Percentiles rank a stretch among this genome's conserved stretches.
Conservation (phyloP, 768 basidiomycete genomes). For the Tephrocybe sp. region DNA sequence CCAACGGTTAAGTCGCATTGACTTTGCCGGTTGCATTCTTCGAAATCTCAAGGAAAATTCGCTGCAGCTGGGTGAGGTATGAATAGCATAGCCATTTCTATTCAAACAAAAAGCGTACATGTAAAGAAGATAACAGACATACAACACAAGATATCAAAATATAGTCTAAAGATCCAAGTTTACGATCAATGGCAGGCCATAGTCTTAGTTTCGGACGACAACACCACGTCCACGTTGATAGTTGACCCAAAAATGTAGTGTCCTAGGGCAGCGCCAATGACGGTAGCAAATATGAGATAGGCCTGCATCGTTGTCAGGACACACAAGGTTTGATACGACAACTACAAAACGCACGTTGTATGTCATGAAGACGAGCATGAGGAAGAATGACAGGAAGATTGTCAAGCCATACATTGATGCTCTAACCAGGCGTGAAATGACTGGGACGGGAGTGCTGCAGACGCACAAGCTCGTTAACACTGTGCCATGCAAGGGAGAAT, state of each 20-base stretch:
- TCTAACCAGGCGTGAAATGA: constrained; percentile 51
- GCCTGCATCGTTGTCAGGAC: constrained; percentile 45
- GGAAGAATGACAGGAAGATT: constrained; percentile 82
- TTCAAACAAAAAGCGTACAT: neutral
- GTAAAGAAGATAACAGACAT: neutral
- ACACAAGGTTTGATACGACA: neutral
- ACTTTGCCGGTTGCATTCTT: no score
- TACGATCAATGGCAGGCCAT: neutral
- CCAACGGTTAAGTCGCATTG: no score
- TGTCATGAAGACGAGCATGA: constrained; percentile 97
- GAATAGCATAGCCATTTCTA: neutral
- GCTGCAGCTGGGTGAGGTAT: no score
- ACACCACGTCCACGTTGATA: constrained; percentile 62
- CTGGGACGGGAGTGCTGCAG: constrained; percentile 50
- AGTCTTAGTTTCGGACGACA: constrained; percentile 31
- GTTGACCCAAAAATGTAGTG: constrained; percentile 74
- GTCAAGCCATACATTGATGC: constrained; percentile 73
- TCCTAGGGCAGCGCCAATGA: constrained; percentile 79
- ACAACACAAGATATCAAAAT: neutral
- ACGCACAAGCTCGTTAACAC: neutral
- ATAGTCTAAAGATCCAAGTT: no score
- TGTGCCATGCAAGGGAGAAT: neutral
- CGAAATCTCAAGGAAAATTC: no score
- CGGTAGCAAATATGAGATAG: constrained; percentile 81
- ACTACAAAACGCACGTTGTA: constrained; percentile 69